Percentiles rank a stretch among this genome's conserved stretches.
These are phyloP conservation scores for Otatea glauca DNA, from an alignment of 176 grass and related monocot species.

Conservation along the genomic window DNA sequence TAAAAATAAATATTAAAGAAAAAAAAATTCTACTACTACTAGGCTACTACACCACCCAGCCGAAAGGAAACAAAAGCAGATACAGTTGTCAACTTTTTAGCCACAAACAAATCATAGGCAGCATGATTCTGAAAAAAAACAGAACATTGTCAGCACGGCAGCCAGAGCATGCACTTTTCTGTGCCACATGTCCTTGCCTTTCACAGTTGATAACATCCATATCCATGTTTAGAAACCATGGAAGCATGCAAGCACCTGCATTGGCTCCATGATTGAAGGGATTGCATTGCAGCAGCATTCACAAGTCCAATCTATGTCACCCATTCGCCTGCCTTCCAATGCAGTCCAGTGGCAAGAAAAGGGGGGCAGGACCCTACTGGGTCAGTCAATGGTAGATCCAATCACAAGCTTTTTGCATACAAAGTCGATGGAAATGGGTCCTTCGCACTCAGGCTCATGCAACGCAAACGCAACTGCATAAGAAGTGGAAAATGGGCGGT, in stretches of 20 bases:
- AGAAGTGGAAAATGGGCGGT: not conserved
- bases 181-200: not conserved
- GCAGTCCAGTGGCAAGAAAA: not conserved
- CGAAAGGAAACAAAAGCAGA: slow-evolving; percentile 19
- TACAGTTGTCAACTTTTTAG: not conserved
- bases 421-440: not conserved
- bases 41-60: too few species aligned
- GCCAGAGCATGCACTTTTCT: not conserved
- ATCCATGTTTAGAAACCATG: not conserved
- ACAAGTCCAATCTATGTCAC: not conserved
- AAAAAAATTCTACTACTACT: too few species aligned
- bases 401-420: not conserved
- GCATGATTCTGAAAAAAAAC: not conserved
- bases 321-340: not conserved
- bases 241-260: not conserved
- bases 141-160: not conserved
- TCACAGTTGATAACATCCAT: not conserved
- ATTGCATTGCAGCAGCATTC: not conserved
- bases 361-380: too few species aligned
- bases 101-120: not conserved
- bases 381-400: not conserved
- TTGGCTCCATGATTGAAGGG: not conserved
- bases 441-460: not conserved
- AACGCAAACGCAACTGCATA: not conserved
- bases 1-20: too few species aligned